Evolutionary conservation across 371 early-diverging fungal species (phyloP), one percentile per base, ranked within the genome.

Genomic region (Zopfochytrium polystomum): DNA sequence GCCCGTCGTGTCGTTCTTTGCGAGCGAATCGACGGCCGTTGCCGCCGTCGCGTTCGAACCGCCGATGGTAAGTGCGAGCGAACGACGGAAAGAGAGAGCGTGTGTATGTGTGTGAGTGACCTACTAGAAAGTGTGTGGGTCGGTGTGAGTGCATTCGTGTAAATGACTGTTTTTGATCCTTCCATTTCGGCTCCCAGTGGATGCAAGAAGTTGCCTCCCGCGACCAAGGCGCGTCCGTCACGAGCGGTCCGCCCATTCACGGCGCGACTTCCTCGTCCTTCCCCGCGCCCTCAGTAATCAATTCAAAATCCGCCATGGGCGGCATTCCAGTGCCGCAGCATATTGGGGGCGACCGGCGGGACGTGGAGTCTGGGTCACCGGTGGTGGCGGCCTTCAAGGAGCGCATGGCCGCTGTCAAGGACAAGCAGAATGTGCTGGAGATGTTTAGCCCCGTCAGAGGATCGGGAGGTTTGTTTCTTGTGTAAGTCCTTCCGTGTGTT

Each of bases 391-490:
- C 62, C n/a, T 65, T 68, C 27, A 67, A 72, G 15, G 54, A 60
- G 5, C 55, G 70, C 18, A 53, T 60, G 15, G 62, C 70, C 20
- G 63, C 60, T 18, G 58, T 66, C 27, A 38, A 58, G 51, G 48
- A 60, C 11, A 34, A 65, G 47, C 48, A 63, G 44, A 26, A 52
- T 18, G 51, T 48, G 55, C 33, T 73, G 31, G 81, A 77, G 30
- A 65, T 81, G 62, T 83, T 83, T 64, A 77, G 80, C n/a, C 68
- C 80, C 1, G 64, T 80, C 20, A 67, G 60, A 26, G 27, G 52
- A 45, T 25, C 35, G 38, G n/a, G n/a, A n/a, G n/a, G n/a, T n/a
- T n/a, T n/a, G n/a, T n/a, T n/a, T n/a, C n/a, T n/a, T n/a, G n/a
- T n/a, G n/a, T n/a, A n/a, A n/a, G n/a, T n/a, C n/a, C n/a, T n/a